Conservation (phyloP, 805 yeast species). For the Isabelozyma heimii region DNA sequence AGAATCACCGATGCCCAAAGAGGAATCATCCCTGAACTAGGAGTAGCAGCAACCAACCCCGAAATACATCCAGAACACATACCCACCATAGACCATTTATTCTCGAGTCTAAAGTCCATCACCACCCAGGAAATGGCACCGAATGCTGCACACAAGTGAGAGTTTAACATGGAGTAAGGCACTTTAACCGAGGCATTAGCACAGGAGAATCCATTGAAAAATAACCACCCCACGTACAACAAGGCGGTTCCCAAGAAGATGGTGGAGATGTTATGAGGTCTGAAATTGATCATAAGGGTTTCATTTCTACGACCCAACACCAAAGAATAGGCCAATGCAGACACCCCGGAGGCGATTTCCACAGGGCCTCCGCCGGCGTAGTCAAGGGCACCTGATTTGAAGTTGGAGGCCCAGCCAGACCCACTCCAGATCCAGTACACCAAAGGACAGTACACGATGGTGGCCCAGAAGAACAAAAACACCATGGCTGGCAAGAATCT, state of each 20-base stretch:
- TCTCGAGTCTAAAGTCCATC: conserved; percentile 82
- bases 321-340: conserved; percentile 83
- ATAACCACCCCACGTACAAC: conserved; percentile 95
- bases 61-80: conserved; percentile 93
- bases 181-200: conserved; percentile 79
- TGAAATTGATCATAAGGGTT: conserved; percentile 77
- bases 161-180: conserved; percentile 86
- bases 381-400: conserved; percentile 86
- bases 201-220: conserved; percentile 91
- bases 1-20: conserved; percentile 86
- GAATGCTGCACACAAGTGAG: conserved; percentile 83
- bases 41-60: conserved; percentile 96
- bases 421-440: conserved; percentile 95
- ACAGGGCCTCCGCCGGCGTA: conserved; percentile 99
- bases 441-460: conserved; percentile 91
- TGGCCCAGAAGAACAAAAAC: conserved; percentile 83
- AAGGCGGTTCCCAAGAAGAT: conserved; percentile 85
- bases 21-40: conserved; percentile 88
- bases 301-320: conserved; percentile 75
- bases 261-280: conserved; percentile 93
- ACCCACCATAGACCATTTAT: conserved; percentile 93
- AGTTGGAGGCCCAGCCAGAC: conserved; percentile 76
- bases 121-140: conserved; percentile 93
- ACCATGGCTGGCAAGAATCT: conserved; percentile 81
- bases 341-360: conserved; percentile 87